Percentiles rank a stretch among this genome's conserved stretches.
These are phyloP conservation scores for Aspergillus hortae DNA, from an alignment of 2,329 filamentous ascomycete species.

Conservation along the genomic window DNA sequence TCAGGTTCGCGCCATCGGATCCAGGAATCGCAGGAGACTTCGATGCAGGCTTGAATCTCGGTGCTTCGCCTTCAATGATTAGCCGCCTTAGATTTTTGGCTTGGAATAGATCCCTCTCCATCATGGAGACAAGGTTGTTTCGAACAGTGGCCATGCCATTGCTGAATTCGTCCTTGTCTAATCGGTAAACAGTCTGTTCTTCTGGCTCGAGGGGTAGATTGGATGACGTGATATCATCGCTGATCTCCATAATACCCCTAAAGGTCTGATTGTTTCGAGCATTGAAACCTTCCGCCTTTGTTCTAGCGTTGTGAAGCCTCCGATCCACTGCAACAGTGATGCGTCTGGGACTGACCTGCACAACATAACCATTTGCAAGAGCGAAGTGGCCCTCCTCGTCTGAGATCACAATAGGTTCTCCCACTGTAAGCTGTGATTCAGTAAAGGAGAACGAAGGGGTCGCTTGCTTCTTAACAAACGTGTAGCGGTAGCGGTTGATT, in stretches of 20 bases:
- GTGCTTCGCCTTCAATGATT: constrained; percentile 72
- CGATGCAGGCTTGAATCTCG: constrained; percentile 66
- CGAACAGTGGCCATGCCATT: constrained; percentile 94
- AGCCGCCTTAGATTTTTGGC: constrained; percentile 71
- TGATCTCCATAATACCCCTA: constrained; percentile 84
- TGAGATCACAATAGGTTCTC: constrained; percentile 93
- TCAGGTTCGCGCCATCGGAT: constrained; percentile 61
- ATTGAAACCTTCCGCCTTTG: constrained; percentile 72
- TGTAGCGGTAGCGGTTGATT: constrained; percentile 90
- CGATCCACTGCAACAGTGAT: constrained; percentile 90
- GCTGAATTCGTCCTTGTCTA: constrained; percentile 98
- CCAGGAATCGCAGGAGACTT: constrained; percentile 62
- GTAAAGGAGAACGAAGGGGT: constrained; percentile 72
- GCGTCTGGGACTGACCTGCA: constrained; percentile 67
- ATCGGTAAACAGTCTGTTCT: constrained; percentile 64
- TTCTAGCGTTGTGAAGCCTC: constrained; percentile 79
- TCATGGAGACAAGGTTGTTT: constrained; percentile 89
- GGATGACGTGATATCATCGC: constrained; percentile 46
- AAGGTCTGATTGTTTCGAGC: constrained; percentile 77
- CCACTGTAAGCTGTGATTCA: constrained; percentile 81
- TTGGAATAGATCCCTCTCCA: constrained; percentile 72
- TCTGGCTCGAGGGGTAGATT: constrained; percentile 37
- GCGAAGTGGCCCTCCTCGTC: constrained; percentile 95
- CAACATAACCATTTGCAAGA: constrained; percentile 86
- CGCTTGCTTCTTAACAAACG: constrained; percentile 68